Evolutionary conservation across 805 yeast species (phyloP).

Genomic region (Yamadazyma takamatsuzukensis): DNA sequence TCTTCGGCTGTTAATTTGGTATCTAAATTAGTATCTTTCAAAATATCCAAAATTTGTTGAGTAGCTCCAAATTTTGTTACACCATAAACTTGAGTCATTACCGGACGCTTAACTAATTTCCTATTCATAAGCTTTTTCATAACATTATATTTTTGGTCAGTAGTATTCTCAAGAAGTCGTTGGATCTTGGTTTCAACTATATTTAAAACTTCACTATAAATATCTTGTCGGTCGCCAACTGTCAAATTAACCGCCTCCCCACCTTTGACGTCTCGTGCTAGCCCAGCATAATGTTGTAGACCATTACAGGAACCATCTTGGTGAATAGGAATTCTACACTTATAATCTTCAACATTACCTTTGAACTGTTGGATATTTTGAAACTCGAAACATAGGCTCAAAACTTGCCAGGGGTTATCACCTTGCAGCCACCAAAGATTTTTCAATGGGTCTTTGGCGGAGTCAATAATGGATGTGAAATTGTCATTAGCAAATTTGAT

Average conservation of each 20-base stretch:
- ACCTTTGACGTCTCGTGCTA: conserved; percentile 34
- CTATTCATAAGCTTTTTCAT: conserved; percentile 19
- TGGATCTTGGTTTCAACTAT: conserved; percentile 19
- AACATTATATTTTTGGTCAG: conserved; percentile 14
- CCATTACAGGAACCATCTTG: conserved; percentile 47
- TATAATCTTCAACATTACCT: conserved; percentile 15
- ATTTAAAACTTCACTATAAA: conserved; percentile 29
- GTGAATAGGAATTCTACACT: conserved; percentile 34
- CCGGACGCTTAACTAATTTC: conserved; percentile 37
- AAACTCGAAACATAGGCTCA: conserved; percentile 34
- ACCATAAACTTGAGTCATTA: conserved; percentile 46
- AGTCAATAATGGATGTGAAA: conserved; percentile 17
- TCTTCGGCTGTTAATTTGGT: conserved; percentile 1
- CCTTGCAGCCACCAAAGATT: conserved; percentile 35
- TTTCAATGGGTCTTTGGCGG: conserved; percentile 25
- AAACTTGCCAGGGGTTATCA: conserved; percentile 39
- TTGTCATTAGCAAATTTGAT: conserved; percentile 23
- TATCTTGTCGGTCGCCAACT: conserved; percentile 22
- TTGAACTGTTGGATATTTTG: conserved; percentile 13
- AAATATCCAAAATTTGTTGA: conserved; percentile 23
- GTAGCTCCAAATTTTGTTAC: conserved; percentile 37
- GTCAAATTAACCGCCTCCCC: conserved; percentile 38
- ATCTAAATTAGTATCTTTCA: conserved; percentile 6
- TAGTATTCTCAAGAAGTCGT: conserved; percentile 6
- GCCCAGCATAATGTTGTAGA: conserved; percentile 43